These are phyloP conservation scores for Kuraishia capsulata DNA, from an alignment of 805 yeast species.

Conservation along the genomic window DNA sequence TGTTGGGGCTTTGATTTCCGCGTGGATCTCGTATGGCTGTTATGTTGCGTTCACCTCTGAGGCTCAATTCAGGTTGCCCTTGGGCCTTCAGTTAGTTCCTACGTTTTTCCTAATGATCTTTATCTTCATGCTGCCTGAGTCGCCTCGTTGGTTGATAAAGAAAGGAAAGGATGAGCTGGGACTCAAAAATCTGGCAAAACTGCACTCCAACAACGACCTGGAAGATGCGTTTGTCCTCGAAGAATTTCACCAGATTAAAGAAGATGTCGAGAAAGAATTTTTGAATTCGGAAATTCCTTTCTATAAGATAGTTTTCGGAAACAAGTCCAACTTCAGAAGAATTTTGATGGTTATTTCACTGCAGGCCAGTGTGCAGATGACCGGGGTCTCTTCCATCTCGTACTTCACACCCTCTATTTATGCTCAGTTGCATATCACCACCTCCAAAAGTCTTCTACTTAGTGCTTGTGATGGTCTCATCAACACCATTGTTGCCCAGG, in stretches of 20 bases:
- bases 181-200: constrained; percentile 27
- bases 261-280: constrained; percentile 28
- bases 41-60: constrained; percentile 9
- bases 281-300: neutral
- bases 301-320: neutral
- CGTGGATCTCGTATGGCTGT: constrained; percentile 24
- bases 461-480: constrained; percentile 8
- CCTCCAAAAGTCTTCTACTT: constrained; percentile 13
- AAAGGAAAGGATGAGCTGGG: constrained; percentile 35
- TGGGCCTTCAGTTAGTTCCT: constrained; percentile 39
- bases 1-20: constrained; percentile 20
- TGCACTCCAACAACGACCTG: constrained; percentile 33
- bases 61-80: constrained; percentile 32
- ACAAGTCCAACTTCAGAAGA: constrained; percentile 6
- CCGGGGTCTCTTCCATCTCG: constrained; percentile 38
- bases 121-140: constrained; percentile 36
- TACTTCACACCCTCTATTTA: constrained; percentile 37
- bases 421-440: constrained; percentile 33
- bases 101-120: constrained; percentile 31
- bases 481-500: constrained; percentile 16
- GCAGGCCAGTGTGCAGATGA: constrained; percentile 16
- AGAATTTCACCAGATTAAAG: constrained; percentile 52
- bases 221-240: constrained; percentile 36
- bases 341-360: constrained; percentile 13
- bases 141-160: constrained; percentile 39